Evolutionary conservation across 495 filamentous ascomycete species (phyloP), one percentile per base, ranked within the genome.

Genomic region (Clavariopsis aquatica): DNA sequence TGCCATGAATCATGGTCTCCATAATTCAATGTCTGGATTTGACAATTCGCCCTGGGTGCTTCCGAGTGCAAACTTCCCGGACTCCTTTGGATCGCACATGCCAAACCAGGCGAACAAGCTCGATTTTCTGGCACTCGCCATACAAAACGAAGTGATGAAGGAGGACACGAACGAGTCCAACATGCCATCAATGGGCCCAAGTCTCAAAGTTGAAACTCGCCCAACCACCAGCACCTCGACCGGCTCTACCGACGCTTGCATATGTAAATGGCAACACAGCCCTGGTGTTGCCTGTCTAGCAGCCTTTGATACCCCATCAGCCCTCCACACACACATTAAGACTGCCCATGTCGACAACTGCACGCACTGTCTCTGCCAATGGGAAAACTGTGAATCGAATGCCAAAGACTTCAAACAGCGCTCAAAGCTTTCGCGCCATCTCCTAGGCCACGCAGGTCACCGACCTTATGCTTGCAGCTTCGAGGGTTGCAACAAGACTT

Each of bases 241-340:
- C 34, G 22, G 22, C 49, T 12, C 28, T 7, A 10, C 45, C n/a
- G 23, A 55, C 20, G 41, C 49, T 17, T 56, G 31, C 19, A 36
- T 64, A 19, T 70, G 68, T 52, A 59, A 57, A 60, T 70, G 68
- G 68, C 46, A 70, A n/a, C 43, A 60, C 38, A 28, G 20, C 41
- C 47, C 57, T 23, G 34, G 24, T 23, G 12, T 47, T 13, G 36
- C 46, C 7, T 71, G 69, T 46, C 45, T 61, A 7, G 28, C 38
- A 1, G 19, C 27, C 10, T 71, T 71, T 38, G 26, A 46, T 34
- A 58, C 45, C 27, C 34, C 65, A 3, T 61, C 62, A 49, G 65
- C 51, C 19, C 64, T 71, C n/a, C 69, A 71, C 28, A 49, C 61
- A 31, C 69, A 71, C 53, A 59, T 71, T 43, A 68, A 71, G 47